Evolutionary conservation across 192 early-diverging fungal species (phyloP), one percentile per base, ranked within the genome.

Genomic region (Rhizophagus sp.): DNA sequence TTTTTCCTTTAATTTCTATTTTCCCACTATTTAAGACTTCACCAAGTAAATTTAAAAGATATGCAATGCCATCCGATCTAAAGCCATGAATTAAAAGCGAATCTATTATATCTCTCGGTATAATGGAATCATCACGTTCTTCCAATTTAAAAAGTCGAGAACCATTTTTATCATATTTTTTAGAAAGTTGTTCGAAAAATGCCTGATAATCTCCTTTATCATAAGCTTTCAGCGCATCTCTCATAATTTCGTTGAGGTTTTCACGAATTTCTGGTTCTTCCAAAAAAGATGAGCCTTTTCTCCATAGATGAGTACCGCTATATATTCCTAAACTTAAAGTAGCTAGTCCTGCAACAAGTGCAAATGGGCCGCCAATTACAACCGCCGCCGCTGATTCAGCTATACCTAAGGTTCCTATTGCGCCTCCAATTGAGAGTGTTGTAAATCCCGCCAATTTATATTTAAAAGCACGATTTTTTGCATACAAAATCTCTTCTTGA

Each of bases 61-160:
- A 70, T 3, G 68, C 68, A 19, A 70, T 41, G 9, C 68, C 68
- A 70, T 70, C 68, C 9, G 68, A 41, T 70, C 68, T 70, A 24
- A 70, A 70, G 4, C 68, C 39, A 70, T 70, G 22, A 0, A 9
- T 47, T n/a, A 70, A n/a, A 70, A 70, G 68, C 12, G 34, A 36
- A 36, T 36, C 34, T 36, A 70, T 44, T 5, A 15, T 33, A 24
- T 5, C 1, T 47, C 25, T n/a, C 24, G 68, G 65, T 15, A 6
- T 3, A 15, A 67, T 67, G 0, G 0, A 1, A 67, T 67, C 30
- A 19, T 2, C 7, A 17, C 25, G 52, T 1, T 57, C 27, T 33
- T 33, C 33, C 15, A 67, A 19, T 10, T 11, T 66, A 33, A 66
- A 17, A 7, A 67, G 25, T 19, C 30, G 3, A 7, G 65, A 0